These are phyloP conservation scores for Carex scoparia DNA, from an alignment of 176 grass and related monocot species.

Conservation along the genomic window DNA sequence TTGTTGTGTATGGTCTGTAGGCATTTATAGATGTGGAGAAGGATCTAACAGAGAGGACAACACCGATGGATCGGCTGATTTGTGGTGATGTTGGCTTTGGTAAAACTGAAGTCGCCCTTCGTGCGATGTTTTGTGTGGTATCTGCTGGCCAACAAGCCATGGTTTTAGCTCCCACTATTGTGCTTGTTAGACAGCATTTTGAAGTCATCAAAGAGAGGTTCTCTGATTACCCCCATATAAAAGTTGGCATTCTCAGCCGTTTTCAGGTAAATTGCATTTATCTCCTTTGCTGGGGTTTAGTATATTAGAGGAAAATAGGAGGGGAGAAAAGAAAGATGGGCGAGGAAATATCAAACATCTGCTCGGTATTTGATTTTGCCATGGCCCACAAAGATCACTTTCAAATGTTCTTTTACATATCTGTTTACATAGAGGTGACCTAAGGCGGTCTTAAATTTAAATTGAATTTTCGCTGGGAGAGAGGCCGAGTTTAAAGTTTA, in stretches of 20 bases:
- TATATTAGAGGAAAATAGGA: not conserved
- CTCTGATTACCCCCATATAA: constrained; percentile 66
- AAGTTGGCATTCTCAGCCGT: constrained; percentile 74
- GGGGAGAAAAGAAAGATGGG: not conserved
- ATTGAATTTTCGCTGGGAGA: too few relatives aligned
- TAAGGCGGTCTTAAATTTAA: not conserved
- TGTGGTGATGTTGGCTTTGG: constrained; percentile 99
- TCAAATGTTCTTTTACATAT: not conserved
- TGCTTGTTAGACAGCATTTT: constrained; percentile 87
- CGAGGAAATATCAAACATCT: not conserved
- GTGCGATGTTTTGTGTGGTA: constrained; percentile 80
- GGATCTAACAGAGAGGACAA: constrained; percentile 89
- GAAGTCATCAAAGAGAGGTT: constrained; percentile 88
- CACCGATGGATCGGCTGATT: constrained; percentile 96
- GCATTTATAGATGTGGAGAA: constrained; percentile 96
- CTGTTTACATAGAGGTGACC: not conserved
- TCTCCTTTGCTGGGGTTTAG: not conserved
- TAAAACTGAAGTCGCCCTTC: constrained; percentile 92
- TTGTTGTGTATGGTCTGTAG: constrained; percentile 35
- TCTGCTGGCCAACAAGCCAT: constrained; percentile 86
- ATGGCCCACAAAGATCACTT: not conserved
- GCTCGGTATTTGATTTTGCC: not conserved
- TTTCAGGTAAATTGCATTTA: constrained; percentile 57
- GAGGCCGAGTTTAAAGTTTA: too few relatives aligned
- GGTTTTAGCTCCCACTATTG: constrained; percentile 86